phyloP scores from a whole-genome alignment of 1,284 basidiomycete genomes.

The Entoloma clypeatum region DNA sequence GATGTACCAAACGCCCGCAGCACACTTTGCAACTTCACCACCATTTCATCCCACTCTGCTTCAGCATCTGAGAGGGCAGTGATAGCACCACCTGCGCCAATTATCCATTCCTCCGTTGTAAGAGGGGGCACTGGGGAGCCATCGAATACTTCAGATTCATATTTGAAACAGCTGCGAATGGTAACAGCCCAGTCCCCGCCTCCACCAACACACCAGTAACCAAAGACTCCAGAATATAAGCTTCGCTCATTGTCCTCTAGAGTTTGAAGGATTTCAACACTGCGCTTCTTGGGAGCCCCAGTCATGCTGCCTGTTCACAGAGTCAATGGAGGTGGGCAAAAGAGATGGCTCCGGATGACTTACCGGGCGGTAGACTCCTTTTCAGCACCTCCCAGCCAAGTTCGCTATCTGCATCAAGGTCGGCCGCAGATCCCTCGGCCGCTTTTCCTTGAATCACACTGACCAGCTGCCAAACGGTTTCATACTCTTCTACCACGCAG shows the following conservation, averaged over 20 bases:
- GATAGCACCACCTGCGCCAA: constrained; percentile 95
- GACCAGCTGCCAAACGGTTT: constrained; percentile 95
- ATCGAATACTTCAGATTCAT: constrained; percentile 40
- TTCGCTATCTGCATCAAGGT: constrained; percentile 38
- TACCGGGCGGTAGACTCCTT: constrained; percentile 85
- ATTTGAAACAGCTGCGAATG: constrained; percentile 88
- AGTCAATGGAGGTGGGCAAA: background rate
- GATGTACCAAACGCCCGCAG: constrained; percentile 50
- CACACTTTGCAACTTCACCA: constrained; percentile 77
- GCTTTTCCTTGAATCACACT: constrained; percentile 82
- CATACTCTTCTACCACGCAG: constrained; percentile 88
- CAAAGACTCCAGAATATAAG: constrained; percentile 93
- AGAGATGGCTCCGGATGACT: constrained; percentile 17
- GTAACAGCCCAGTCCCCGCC: constrained; percentile 93
- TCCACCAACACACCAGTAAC: constrained; percentile 89
- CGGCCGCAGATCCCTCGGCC: constrained; percentile 24
- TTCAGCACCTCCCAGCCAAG: constrained; percentile 78
- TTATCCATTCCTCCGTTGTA: constrained; percentile 55
- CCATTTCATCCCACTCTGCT: constrained; percentile 94
- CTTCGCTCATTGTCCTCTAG: constrained; percentile 74
- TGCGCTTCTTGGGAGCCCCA: constrained; percentile 93
- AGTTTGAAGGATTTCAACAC: constrained; percentile 83
- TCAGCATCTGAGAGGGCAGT: constrained; percentile 87
- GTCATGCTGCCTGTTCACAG: constrained; percentile 84
- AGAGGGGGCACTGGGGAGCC: background rate